These are phyloP conservation scores for Acacia crassicarpa DNA, from an alignment of 306 rosid genomes.

Conservation along the genomic window DNA sequence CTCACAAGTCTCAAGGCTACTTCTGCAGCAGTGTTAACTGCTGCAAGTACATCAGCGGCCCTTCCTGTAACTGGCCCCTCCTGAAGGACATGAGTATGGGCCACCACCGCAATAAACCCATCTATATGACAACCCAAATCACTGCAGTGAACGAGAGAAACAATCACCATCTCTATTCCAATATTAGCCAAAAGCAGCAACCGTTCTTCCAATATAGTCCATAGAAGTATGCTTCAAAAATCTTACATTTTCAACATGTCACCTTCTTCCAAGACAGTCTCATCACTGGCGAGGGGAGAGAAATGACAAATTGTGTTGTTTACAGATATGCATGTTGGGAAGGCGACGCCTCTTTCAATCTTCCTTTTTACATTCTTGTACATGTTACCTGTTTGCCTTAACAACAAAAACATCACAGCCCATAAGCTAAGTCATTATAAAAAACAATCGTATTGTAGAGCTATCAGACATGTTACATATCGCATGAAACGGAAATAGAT, in stretches of 20 bases:
- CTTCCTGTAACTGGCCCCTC: slow-evolving; percentile 79
- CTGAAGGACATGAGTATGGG: slow-evolving; percentile 84
- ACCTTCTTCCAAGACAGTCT: slow-evolving; percentile 77
- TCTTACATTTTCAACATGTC: slow-evolving; percentile 84
- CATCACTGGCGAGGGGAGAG: slow-evolving; percentile 95
- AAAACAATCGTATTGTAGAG: neutral
- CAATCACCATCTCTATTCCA: neutral
- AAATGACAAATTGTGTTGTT: slow-evolving; percentile 88
- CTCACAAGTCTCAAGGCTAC: slow-evolving; percentile 91
- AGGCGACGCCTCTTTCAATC: slow-evolving; percentile 94
- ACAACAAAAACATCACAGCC: slow-evolving; percentile 1
- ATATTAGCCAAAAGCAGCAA: neutral
- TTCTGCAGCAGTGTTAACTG: slow-evolving; percentile 96
- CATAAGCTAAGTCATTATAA: slow-evolving; percentile 6
- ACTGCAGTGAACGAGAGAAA: slow-evolving; percentile 45
- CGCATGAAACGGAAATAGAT: neutral
- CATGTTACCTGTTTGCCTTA: slow-evolving; percentile 76
- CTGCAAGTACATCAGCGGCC: slow-evolving; percentile 91
- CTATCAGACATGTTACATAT: neutral
- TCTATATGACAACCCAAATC: slow-evolving; percentile 95
- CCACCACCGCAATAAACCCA: slow-evolving; percentile 87
- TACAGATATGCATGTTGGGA: slow-evolving; percentile 89
- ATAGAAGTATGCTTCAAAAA: neutral
- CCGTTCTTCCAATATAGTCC: neutral
- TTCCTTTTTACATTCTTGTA: slow-evolving; percentile 84